Base-by-base conservation (phyloP, 2,329 filamentous ascomycete genomes). In the Colletotrichum tropicicola region DNA sequence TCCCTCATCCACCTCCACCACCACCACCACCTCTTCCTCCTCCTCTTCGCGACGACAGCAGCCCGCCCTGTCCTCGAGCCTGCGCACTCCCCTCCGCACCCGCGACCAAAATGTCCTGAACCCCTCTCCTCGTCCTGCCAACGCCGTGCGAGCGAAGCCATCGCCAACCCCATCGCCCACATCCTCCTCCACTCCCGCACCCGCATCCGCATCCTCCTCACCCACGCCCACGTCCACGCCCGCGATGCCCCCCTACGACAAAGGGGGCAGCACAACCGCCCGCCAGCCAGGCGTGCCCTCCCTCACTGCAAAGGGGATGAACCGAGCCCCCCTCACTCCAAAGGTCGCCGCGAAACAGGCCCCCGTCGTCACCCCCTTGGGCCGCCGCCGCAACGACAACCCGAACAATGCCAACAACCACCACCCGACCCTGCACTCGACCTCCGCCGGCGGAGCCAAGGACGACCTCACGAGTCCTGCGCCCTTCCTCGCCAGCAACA, bases 231-330 rank as follows among this genome's bases (percentile, higher is more conserved):
- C 56, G 10, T 56, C 54, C 7, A 62, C 55, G 32, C 65, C 60
- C 41, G 65, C 68, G 4, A 68, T 59, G 48, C 59, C 86, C 77
- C 79, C 79, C 66, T 76, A 77, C 74, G 82, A 86, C 68, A 80
- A 79, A 78, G 80, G 81, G 76, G 78, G 78, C 72, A 77, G 76
- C 75, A 81, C 81, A 73, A 80, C 82, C 72, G 83, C 80, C 68
- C 84, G 83, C 70, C 83, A 84, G 74, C 87, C 89, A 41, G 84
- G 91, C 73, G 90, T 90, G 80, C 91, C 92, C 56, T 86, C 89
- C 64, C 87, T 94, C 72, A 86, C 84, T 76, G 85, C 90, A 68
- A 83, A 89, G 85, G 75, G 77, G 71, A 69, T 80, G 72, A 81
- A 77, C 69, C 80, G 83, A 65, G 71, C 79, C 30, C 85, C 85